Base-by-base conservation (phyloP, 73 alveolate species). In the Paramecium tetraurelia region DNA sequence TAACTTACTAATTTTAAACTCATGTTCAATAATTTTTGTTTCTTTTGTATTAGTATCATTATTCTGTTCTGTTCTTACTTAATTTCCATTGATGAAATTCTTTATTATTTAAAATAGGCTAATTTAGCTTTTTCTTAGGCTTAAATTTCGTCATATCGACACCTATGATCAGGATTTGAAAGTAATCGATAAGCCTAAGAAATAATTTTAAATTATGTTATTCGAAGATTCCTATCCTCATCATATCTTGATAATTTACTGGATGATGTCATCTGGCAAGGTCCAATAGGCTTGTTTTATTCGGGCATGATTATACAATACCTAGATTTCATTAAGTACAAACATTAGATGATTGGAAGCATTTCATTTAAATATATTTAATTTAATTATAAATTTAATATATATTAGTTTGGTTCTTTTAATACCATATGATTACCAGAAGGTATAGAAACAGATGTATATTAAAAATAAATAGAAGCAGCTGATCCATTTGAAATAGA, bases 331-430 rank as follows among this genome's bases (percentile, higher is more conserved):
- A 95, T 27, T 98, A 98, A 63, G 58, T 98, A 59, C 85, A 90
- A 16, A 92, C 93, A 33, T 83, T 95, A 40, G 97, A 95, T 70
- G 92, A 85, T 86, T 98, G 99, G 99, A 95, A 94, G 3, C 99
- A 98, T 89, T 92, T 75, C 24, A 96, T 93, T 75, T 96, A 96
- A 4, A 93, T 70, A 70, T 8, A 24, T 70, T 9, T 3, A 27
- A 70, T 70, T 33, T 33, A 29, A 1, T 1, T n/a, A 29, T 33
- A 24, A 29, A n/a, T n/a, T 70, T 9, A 10, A 0, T 35, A 35
- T 35, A 35, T 3, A 35, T 35, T 18, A 95, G 99, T 83, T 93
- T 96, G 21, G 92, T 98, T 8, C 97, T 92, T 90, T 18, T 75
- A 12, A 92, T 92, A 22, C 96, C 94, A 16, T 96, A 92, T 71